These are phyloP conservation scores for Phaeosphaeriaceae sp. DNA, from an alignment of 2,329 filamentous ascomycete species.

Conservation along the genomic window DNA sequence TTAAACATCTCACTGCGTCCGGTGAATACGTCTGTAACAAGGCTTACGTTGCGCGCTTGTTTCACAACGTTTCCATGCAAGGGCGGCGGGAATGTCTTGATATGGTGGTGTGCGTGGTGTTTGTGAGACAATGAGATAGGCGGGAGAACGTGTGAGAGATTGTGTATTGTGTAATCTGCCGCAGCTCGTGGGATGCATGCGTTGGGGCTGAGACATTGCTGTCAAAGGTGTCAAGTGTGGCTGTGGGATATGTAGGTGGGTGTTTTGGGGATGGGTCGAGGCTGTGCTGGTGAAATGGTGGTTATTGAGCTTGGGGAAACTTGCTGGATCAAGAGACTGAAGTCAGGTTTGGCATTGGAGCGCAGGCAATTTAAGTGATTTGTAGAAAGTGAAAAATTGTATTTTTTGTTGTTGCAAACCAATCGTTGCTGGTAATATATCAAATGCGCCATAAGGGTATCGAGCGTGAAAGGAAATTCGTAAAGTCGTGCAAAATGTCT, in stretches of 20 bases:
- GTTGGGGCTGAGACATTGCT: neutral
- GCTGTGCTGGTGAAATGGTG: neutral
- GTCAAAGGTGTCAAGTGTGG: neutral
- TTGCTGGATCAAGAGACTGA: neutral
- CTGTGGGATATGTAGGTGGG: neutral
- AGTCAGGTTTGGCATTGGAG: neutral
- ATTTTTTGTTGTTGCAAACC: neutral
- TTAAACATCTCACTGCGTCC: neutral
- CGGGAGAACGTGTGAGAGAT: neutral
- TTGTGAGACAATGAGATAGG: neutral
- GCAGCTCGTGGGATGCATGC: neutral
- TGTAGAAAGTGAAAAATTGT: neutral
- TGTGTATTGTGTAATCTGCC: neutral
- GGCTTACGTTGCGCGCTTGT: neutral
- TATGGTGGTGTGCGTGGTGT: neutral
- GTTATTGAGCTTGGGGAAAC: neutral
- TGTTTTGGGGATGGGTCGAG: neutral
- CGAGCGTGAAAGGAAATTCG: neutral
- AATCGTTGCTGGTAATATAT: neutral
- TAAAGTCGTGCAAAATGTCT: neutral
- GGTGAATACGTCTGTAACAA: neutral
- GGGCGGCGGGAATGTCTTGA: neutral
- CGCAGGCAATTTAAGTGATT: too few relatives aligned
- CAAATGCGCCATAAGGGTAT: slow-evolving; percentile 3
- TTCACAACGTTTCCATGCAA: neutral